Conservation (phyloP, 2,329 filamentous ascomycete genomes). For the Verticillium alfalfae region DNA sequence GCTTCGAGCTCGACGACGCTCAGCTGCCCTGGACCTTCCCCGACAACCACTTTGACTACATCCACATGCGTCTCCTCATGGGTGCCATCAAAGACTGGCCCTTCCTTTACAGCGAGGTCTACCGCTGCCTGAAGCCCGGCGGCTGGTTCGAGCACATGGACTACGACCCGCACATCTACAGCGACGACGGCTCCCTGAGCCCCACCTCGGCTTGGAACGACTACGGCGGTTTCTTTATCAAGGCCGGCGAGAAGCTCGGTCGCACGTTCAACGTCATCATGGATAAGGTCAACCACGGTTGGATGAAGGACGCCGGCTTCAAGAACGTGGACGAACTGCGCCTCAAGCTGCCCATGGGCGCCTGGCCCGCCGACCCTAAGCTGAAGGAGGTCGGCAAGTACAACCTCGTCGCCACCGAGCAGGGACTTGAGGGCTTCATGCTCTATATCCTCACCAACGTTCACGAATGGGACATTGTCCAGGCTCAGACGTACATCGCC, state of each 20-base stretch:
- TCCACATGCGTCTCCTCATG: conserved; percentile 45
- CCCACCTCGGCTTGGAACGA: conserved; percentile 18
- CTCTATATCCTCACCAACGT: conserved; percentile 1
- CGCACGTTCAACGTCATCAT: conserved; percentile 16
- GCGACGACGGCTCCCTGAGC: background rate
- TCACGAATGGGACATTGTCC: background rate
- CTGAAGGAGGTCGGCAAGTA: conserved; percentile 34
- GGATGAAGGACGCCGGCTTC: conserved; percentile 28
- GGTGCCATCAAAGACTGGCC: conserved; percentile 17
- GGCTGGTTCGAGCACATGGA: conserved; percentile 26
- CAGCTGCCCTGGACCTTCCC: conserved; percentile 42
- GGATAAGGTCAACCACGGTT: conserved; percentile 12
- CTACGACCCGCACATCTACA: conserved; percentile 11
- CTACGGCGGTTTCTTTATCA: conserved; percentile 13
- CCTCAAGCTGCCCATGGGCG: conserved; percentile 36
- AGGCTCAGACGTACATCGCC: background rate
- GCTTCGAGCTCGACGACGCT: conserved; percentile 54
- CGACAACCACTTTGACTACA: conserved; percentile 45
- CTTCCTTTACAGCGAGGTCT: conserved; percentile 26
- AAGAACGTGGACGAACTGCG: conserved; percentile 28
- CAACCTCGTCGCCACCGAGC: conserved; percentile 18
- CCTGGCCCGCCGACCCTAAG: conserved; percentile 39
- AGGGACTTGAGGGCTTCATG: conserved; percentile 19
- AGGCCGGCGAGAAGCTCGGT: conserved; percentile 18
- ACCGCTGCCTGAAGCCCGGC: conserved; percentile 29